Base-by-base conservation (phyloP, 805 yeast genomes). In the Pichia californica region DNA sequence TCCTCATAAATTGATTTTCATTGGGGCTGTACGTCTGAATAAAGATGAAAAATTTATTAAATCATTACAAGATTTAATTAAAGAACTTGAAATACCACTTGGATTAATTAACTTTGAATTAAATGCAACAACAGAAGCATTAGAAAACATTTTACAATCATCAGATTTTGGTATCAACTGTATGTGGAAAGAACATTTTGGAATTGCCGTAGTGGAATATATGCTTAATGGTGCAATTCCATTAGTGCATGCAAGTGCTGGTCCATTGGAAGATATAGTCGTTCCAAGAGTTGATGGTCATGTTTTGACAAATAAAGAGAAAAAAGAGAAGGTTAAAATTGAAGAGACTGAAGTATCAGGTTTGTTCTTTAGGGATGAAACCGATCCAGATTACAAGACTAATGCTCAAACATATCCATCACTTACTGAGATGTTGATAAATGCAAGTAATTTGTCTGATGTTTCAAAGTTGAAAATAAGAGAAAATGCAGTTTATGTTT, bases 181-280 rank as follows among this genome's bases (percentile, higher is more conserved):
- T 26, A 93, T 93, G 99, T 93, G 99, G 99, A 93, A 93, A 64
- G 99, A 93, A 67, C 99, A 93, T 67, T 93, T 93, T 62, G 99
- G 99, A 16, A 93, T 93, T 55, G 91, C 96, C 1, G 91, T 93
- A 5, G 99, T 93, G 7, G 99, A 93, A 62, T 87, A 88, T 59
- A 70, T 85, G 66, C 81, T 91, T 2, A 75, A 84, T 43, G 98
- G 97, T 0, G 72, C 83, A 23, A 77, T 93, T 15, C 97, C 99
- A 1, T 66, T 93, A 3, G 93, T 80, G 3, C 98, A 94, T 63
- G 94, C 94, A 4, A 83, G 95, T 41, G 99, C 96, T 0, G 99
- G 99, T 1, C 99, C 99, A 9, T 70, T 76, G 33, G 67, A 81
- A 44, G 99, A 93, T 62, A 93, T 93, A 47, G 93, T 86, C 11